phyloP scores from a whole-genome alignment of 768 basidiomycete genomes.

The Gymnopilus dilepis region DNA sequence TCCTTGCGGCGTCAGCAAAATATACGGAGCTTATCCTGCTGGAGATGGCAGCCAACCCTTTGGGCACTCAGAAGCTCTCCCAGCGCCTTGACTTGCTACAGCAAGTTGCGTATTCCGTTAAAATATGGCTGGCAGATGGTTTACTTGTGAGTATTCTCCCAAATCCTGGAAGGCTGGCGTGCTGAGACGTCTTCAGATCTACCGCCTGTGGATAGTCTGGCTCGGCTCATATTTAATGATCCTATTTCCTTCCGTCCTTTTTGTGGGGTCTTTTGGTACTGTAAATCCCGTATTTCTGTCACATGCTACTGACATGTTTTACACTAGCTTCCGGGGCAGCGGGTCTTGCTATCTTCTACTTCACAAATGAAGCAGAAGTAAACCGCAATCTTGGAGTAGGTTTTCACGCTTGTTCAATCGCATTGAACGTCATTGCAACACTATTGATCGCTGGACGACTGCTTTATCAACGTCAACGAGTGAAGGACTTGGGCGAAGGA shows the following conservation, averaged over 20 bases:
- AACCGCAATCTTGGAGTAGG: conserved; percentile 10
- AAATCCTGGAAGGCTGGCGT: background rate
- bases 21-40: conserved; percentile 12
- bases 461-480: conserved; percentile 12
- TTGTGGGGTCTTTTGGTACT: conserved; percentile 4
- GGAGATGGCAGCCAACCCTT: conserved; percentile 2
- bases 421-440: conserved; percentile 14
- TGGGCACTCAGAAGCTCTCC: background rate
- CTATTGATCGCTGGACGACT: conserved; percentile 14
- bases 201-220: conserved; percentile 13
- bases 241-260: conserved; percentile 5
- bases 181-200: background rate
- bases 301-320: background rate
- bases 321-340: conserved; percentile 10
- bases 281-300: background rate
- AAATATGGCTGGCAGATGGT: conserved; percentile 18
- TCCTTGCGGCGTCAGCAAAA: conserved; percentile 6
- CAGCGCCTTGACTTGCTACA: conserved; percentile 12
- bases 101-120: conserved; percentile 14
- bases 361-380: conserved; percentile 1
- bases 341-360: conserved; percentile 5
- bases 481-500: conserved; percentile 11
- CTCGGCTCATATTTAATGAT: conserved; percentile 7
- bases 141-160: conserved; percentile 5
- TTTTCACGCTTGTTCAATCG: conserved; percentile 17